These are phyloP conservation scores for Wickerhamiella parazyma DNA, from an alignment of 805 yeast genomes.

Conservation along the genomic window DNA sequence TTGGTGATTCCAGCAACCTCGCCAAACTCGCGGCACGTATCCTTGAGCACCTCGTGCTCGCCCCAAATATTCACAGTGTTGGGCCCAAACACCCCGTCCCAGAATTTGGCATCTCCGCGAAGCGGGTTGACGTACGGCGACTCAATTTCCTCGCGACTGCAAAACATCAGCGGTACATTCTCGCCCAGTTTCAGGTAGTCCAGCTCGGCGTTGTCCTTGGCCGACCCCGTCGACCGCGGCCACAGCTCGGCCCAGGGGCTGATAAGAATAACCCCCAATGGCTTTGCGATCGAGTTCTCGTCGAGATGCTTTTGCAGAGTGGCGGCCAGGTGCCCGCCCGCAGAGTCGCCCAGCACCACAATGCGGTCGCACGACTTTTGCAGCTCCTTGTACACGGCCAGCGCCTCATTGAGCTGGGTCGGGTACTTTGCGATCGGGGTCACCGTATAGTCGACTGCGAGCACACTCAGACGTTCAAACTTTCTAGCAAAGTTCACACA, in stretches of 20 bases:
- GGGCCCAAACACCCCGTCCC: slow-evolving; percentile 11
- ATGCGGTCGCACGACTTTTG: slow-evolving; percentile 14
- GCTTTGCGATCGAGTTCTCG: background rate
- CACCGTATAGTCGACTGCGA: slow-evolving; percentile 24
- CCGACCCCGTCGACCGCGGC: slow-evolving; percentile 4
- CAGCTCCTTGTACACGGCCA: slow-evolving; percentile 14
- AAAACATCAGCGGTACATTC: background rate
- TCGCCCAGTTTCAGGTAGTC: slow-evolving; percentile 2
- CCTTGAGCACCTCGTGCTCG: slow-evolving; percentile 15
- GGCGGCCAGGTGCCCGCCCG: slow-evolving; percentile 21
- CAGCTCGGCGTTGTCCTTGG: background rate
- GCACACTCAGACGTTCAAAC: slow-evolving; percentile 9
- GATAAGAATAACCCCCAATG: slow-evolving; percentile 1
- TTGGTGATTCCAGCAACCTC: background rate
- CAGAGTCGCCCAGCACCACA: slow-evolving; percentile 23
- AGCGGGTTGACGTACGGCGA: slow-evolving; percentile 15
- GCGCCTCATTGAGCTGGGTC: slow-evolving; percentile 17
- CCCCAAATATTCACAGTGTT: slow-evolving; percentile 16
- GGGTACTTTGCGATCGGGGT: slow-evolving; percentile 18
- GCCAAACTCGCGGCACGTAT: slow-evolving; percentile 6
- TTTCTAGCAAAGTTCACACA: background rate
- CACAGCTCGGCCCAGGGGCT: slow-evolving; percentile 2
- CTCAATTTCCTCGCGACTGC: slow-evolving; percentile 1
- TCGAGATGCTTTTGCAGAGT: background rate
- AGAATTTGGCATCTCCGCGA: slow-evolving; percentile 9